phyloP scores from a whole-genome alignment of 441 rosid species.

The Bruguiera hainesii region DNA sequence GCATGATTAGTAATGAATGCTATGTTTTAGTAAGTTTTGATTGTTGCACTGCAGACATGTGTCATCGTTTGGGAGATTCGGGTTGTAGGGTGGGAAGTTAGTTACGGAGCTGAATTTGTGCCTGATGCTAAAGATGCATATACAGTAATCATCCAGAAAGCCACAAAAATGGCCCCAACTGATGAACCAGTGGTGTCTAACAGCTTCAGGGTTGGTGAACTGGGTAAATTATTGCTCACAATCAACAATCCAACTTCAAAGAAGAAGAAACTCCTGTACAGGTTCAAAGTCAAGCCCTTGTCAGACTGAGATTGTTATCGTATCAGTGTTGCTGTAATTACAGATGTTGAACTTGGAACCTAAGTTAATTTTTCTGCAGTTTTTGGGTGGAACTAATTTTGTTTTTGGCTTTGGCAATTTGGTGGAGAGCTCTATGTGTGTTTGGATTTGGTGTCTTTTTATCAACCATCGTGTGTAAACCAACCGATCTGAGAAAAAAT shows the following conservation, averaged over 20 bases:
- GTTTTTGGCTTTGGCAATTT: slow-evolving; percentile 12
- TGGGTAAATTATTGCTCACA: slow-evolving; percentile 73
- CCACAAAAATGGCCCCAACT: slow-evolving; percentile 51
- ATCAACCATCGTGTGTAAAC: slow-evolving; percentile 17
- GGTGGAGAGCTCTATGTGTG: slow-evolving; percentile 14
- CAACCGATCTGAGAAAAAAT: background rate
- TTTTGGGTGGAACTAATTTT: slow-evolving; percentile 15
- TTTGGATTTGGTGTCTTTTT: slow-evolving; percentile 23
- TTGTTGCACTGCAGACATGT: slow-evolving; percentile 49
- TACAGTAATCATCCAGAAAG: slow-evolving; percentile 66
- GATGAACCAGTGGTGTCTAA: slow-evolving; percentile 64
- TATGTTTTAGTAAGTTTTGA: background rate
- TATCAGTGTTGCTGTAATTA: background rate
- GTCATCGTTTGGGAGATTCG: slow-evolving; percentile 73
- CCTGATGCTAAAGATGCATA: slow-evolving; percentile 63
- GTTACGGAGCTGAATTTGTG: slow-evolving; percentile 71
- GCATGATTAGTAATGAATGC: background rate
- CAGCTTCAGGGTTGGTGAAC: slow-evolving; percentile 64
- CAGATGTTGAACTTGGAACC: slow-evolving; percentile 12
- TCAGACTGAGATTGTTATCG: slow-evolving; percentile 24
- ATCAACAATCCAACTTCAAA: slow-evolving; percentile 77
- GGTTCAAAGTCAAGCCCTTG: slow-evolving; percentile 69
- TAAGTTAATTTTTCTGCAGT: slow-evolving; percentile 19
- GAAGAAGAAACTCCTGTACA: slow-evolving; percentile 86
- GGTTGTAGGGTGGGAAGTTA: slow-evolving; percentile 86